Conservation (phyloP, 495 filamentous ascomycete genomes). For the Aspergillus olivimuriae region DNA sequence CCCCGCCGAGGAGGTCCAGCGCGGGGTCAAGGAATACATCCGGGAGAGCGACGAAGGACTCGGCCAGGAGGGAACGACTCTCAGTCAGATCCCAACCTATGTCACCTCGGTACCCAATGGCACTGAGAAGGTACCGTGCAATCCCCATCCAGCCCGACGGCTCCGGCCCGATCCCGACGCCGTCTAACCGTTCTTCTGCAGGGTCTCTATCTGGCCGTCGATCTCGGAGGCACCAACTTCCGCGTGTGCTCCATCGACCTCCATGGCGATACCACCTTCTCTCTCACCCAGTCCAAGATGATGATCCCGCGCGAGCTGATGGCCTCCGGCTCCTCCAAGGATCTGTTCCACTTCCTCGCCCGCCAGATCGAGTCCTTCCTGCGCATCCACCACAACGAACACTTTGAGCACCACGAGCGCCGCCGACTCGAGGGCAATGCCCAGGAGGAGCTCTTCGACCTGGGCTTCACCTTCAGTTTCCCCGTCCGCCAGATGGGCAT, state of each 20-base stretch:
- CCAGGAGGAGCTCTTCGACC: slow-evolving; percentile 72
- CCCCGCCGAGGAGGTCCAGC: slow-evolving; percentile 67
- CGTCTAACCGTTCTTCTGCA: slow-evolving; percentile 25
- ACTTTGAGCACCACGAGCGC: slow-evolving; percentile 66
- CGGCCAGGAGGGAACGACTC: slow-evolving; percentile 64
- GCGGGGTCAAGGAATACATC: slow-evolving; percentile 77
- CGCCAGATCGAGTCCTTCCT: slow-evolving; percentile 88
- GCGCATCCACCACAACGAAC: slow-evolving; percentile 78
- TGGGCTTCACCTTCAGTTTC: slow-evolving; percentile 98
- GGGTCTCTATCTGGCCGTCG: slow-evolving; percentile 94
- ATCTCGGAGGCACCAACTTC: slow-evolving; percentile 96
- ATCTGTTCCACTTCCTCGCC: slow-evolving; percentile 89
- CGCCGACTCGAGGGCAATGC: slow-evolving; percentile 51
- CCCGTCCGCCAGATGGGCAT: slow-evolving; percentile 90
- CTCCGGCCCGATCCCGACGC: neutral
- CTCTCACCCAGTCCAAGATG: slow-evolving; percentile 84
- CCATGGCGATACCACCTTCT: slow-evolving; percentile 88
- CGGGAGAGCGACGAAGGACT: slow-evolving; percentile 84
- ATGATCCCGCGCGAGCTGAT: slow-evolving; percentile 85
- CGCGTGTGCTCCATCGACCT: slow-evolving; percentile 91
- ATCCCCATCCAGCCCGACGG: slow-evolving; percentile 1
- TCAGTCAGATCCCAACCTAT: slow-evolving; percentile 96
- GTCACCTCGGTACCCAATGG: slow-evolving; percentile 95
- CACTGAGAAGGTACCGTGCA: slow-evolving; percentile 68
- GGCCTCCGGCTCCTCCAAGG: slow-evolving; percentile 77